Conservation (phyloP, 805 yeast genomes). For the Saccharomycopsis schoenii region DNA sequence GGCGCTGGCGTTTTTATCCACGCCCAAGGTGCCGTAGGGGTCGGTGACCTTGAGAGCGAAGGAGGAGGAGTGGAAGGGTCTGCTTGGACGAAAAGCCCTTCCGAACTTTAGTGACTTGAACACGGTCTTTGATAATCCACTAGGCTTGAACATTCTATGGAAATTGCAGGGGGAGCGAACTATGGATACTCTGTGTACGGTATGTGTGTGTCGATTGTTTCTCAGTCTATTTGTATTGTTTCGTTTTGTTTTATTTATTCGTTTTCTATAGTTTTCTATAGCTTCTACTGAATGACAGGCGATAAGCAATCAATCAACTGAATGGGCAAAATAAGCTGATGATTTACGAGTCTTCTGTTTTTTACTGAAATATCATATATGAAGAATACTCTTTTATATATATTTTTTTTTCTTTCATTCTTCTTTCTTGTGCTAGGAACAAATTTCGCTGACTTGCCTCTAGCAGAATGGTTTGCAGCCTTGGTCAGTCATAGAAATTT, state of each 20-base stretch:
- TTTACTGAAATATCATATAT: too few species aligned
- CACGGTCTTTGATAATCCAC: neutral
- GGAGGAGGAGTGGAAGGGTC: slow-evolving; percentile 35
- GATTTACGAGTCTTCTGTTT: neutral
- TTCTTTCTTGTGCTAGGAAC: neutral
- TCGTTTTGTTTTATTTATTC: neutral
- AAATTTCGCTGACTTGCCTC: neutral
- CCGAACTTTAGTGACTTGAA: neutral
- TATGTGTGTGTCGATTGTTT: neutral
- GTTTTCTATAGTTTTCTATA: too few species aligned
- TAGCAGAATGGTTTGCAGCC: neutral
- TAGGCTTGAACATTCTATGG: neutral
- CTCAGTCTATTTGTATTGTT: neutral
- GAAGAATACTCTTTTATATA: neutral
- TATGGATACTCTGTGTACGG: neutral
- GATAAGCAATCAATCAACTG: too few species aligned
- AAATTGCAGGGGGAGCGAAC: neutral
- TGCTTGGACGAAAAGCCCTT: neutral
- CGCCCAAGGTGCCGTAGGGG: slow-evolving; percentile 81
- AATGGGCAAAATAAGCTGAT: neutral
- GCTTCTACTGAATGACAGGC: too few species aligned
- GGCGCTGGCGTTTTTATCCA: slow-evolving; percentile 55
- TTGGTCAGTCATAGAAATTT: neutral
- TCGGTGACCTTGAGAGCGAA: slow-evolving; percentile 35
- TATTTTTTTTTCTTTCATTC: neutral